Evolutionary conservation across 2,329 filamentous ascomycete species (phyloP), one percentile per base, ranked within the genome.

Genomic region (Aureobasidium sp.): DNA sequence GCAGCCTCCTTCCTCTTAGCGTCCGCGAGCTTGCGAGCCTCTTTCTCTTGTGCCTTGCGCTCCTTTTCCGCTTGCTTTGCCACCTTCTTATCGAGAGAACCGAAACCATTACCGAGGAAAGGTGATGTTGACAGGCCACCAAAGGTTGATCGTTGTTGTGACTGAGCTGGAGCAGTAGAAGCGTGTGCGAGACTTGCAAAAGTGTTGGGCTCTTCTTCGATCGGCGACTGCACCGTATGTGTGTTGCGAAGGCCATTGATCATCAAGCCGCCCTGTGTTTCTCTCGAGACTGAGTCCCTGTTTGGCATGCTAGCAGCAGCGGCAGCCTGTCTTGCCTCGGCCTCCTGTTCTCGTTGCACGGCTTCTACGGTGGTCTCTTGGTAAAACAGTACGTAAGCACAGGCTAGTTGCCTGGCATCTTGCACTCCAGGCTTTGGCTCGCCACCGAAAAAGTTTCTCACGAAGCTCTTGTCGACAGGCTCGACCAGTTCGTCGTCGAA

Each of bases 401-500:
- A 96, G 10, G 94, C 94, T 73, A 95, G 84, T 60, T 73, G 71
- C 58, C 67, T 70, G 3, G 90, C 91, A 50, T 77, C 75, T 57
- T 78, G 69, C 1, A 67, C 60, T 17, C 71, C 69, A 17, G 70
- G 69, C 31, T 70, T 64, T 5, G 70, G 70, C 69, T 89, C 90
- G 71, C 96, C 94, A 17, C 94, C 94, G 68, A 99, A 99, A 75
- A 99, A 99, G 72, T 96, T 96, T 65, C 88, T 84, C 38, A 99
- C 94, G 69, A 95, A 99, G 70, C 89, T 87, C 74, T 96, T 96
- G 73, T 96, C 91, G 5, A 99, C 94, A 0, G 94, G 94, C 72
- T 99, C 94, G 4, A 99, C 94, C 84, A 97, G 91, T 75, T 99
- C 94, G 69, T 99, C 94, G 67, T 99, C 94, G 67, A 99, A 99